Percentiles rank a stretch among this genome's conserved stretches.
phyloP scores from a whole-genome alignment of 768 basidiomycete species.

The Pilatotrama ljubarskyi region DNA sequence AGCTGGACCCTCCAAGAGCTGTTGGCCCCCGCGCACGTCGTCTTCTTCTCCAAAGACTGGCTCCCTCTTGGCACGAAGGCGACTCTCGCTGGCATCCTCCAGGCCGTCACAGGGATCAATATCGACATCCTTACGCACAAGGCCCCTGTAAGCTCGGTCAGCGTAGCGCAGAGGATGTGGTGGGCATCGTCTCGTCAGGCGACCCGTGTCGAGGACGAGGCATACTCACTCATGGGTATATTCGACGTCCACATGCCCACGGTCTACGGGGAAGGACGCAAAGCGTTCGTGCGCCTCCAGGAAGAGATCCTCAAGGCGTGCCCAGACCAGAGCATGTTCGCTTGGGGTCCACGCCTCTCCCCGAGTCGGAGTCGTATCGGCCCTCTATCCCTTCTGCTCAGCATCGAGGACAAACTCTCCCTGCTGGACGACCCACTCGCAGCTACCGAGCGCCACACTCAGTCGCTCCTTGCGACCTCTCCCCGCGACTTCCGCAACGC shows the following conservation, averaged over 20 bases:
- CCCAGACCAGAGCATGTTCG: conserved; percentile 5
- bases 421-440: neutral
- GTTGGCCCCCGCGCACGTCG: neutral
- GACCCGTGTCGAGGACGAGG: conserved; percentile 6
- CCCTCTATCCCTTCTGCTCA: too few species aligned
- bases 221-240: conserved; percentile 13
- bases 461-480: neutral
- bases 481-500: neutral
- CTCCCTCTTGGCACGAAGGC: neutral
- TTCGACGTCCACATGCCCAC: conserved; percentile 3
- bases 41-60: conserved; percentile 1
- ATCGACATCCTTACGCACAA: neutral
- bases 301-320: conserved; percentile 3
- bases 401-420: neutral
- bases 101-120: conserved; percentile 1
- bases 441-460: neutral
- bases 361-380: too few species aligned
- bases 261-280: conserved; percentile 10
- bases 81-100: neutral
- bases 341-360: neutral
- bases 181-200: conserved; percentile 9
- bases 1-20: conserved; percentile 10
- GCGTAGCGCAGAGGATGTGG: conserved; percentile 3
- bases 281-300: conserved; percentile 5
- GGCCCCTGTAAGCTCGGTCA: neutral